Base-by-base conservation (phyloP, 192 early-diverging fungal genomes). In the Diversispora eburnea region DNA sequence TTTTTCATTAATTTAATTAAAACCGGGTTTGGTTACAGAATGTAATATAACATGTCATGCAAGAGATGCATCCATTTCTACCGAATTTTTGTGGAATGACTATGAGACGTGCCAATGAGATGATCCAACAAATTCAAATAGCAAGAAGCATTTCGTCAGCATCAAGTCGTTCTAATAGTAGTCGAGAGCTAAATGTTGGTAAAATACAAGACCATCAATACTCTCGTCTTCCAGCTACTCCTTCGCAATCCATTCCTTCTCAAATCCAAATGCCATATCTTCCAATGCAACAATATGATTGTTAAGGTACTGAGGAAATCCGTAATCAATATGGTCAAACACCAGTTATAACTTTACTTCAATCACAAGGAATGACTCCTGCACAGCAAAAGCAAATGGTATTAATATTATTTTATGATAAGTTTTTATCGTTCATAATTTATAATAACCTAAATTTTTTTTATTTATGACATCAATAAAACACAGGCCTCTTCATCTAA, bases 1-100 rank as follows among this genome's bases (percentile, higher is more conserved):
- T 61, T 4, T 55, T 33, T 33, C 25, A 33, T 33, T 33, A 33
- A 33, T 33, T 33, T 33, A 33, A 33, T 33, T 33, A 33, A 33
- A 1, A 33, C 25, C 25, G 2, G 2, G 2, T 33, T 25, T 71
- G 5, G 67, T 86, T 76, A 74, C 83, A 68, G 96, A 98, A 83
- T 99, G 97, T 83, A 75, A 79, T 57, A 78, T 87, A 49, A 86
- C 90, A 1, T 93, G 93, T 74, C 97, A 99, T 78, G 83, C 88
- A 39, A 85, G n/a, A n/a, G 86, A 25, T 99, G 97, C 81, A 84
- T 87, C 65, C 85, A 89, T 64, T 85, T 93, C 60, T 99, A 19
- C 97, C 97, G 3, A 90, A 94, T 69, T 89, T 96, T 15, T 99
- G 97, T 72, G 97, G 97, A 8, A 84, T 98, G 76, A 88, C 90